A percentile compares a stretch with the other conserved stretches of the same genome.
These are phyloP conservation scores for Setaria viridis DNA, from an alignment of 202 grass and related monocot genomes.

Conservation along the genomic window DNA sequence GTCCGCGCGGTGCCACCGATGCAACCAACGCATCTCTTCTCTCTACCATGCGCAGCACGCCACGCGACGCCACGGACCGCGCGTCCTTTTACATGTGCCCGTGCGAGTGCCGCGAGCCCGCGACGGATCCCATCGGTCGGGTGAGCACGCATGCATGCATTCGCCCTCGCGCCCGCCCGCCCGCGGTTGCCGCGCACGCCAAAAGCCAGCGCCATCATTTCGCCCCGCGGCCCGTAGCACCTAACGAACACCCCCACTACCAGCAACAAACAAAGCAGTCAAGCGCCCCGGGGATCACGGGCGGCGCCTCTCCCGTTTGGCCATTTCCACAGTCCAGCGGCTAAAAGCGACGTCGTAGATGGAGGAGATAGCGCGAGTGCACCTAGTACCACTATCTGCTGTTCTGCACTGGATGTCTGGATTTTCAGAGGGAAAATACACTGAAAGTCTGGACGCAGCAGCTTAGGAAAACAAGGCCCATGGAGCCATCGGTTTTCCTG, in stretches of 20 bases:
- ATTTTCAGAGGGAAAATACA: background rate
- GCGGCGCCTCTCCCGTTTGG: constrained; percentile 21
- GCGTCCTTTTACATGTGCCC: background rate
- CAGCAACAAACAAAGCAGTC: background rate
- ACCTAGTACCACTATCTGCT: background rate
- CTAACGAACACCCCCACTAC: background rate
- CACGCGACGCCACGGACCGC: background rate
- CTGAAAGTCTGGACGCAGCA: background rate
- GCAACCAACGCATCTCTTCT: no score
- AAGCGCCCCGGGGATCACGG: constrained; percentile 20
- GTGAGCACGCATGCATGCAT: background rate
- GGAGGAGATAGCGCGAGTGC: background rate
- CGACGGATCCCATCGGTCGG: background rate
- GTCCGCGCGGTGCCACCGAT: no score
- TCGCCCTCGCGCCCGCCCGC: background rate
- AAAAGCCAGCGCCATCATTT: constrained; percentile 27
- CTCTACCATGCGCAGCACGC: no score
- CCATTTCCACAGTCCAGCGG: background rate
- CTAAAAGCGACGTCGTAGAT: background rate
- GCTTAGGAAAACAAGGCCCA: constrained; percentile 11
- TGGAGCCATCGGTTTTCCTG: constrained; percentile 1
- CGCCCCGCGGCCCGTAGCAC: background rate
- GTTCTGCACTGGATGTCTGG: background rate
- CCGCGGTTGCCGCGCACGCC: background rate
- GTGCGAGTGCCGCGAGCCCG: background rate